phyloP scores from a whole-genome alignment of 306 rosid species.

The Quercus aquifolioides region DNA sequence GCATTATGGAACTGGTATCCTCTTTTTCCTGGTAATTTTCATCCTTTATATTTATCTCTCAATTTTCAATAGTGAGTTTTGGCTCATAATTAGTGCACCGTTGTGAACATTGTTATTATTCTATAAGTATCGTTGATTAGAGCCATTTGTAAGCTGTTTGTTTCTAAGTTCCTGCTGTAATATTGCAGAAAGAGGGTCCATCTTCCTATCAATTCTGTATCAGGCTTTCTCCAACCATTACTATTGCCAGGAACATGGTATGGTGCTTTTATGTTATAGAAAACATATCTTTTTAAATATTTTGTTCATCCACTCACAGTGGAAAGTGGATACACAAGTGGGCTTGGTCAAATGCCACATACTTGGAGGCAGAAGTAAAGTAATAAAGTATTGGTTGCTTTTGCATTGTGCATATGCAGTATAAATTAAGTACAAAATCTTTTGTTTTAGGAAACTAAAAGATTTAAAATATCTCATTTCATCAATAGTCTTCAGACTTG shows the following conservation, averaged over 20 bases:
- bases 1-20: conserved; percentile 80
- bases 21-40: conserved; percentile 53
- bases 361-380: not conserved
- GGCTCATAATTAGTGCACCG: not conserved
- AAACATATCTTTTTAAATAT: not conserved
- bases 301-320: conserved; percentile 6
- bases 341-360: conserved; percentile 2
- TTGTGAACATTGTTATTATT: conserved; percentile 1
- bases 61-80: conserved; percentile 10
- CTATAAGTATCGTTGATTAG: not conserved
- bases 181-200: conserved; percentile 61
- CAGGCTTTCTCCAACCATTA: conserved; percentile 61
- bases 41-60: conserved; percentile 26
- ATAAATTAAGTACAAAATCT: not conserved
- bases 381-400: not conserved
- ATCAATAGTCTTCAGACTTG: not conserved
- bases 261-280: conserved; percentile 14
- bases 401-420: not conserved
- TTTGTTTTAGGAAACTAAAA: not conserved
- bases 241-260: conserved; percentile 79
- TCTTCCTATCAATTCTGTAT: conserved; percentile 74
- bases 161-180: conserved; percentile 23
- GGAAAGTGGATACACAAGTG: conserved; percentile 1
- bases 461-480: not conserved
- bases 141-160: conserved; percentile 12